Evolutionary conservation across 495 filamentous ascomycete species (phyloP).

Genomic region (Aspergillus indologenus): DNA sequence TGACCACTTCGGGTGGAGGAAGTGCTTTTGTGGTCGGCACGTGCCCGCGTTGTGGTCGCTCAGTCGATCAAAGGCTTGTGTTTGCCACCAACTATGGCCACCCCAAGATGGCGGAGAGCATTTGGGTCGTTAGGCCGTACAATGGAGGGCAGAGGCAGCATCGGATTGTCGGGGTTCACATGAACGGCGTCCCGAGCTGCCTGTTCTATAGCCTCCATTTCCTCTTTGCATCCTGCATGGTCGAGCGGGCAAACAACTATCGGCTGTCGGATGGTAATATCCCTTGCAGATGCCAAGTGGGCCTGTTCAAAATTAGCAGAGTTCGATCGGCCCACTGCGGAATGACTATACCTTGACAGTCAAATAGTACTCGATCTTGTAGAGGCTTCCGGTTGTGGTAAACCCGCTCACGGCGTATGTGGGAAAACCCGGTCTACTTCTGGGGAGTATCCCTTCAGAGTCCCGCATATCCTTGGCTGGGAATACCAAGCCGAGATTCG

Average conservation of each 20-base stretch:
- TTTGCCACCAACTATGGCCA: slow-evolving; percentile 79
- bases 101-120: slow-evolving; percentile 71
- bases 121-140: slow-evolving; percentile 72
- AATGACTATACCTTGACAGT: slow-evolving; percentile 73
- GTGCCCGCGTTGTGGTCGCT: too few relatives aligned
- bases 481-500: slow-evolving; percentile 86
- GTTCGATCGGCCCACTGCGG: not conserved
- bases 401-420: slow-evolving; percentile 86
- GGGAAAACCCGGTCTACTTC: slow-evolving; percentile 83
- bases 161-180: slow-evolving; percentile 82
- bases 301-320: slow-evolving; percentile 54
- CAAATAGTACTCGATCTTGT: slow-evolving; percentile 97
- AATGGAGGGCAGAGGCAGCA: slow-evolving; percentile 79
- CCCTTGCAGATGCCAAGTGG: slow-evolving; percentile 82
- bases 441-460: slow-evolving; percentile 79
- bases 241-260: slow-evolving; percentile 97
- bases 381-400: slow-evolving; percentile 88
- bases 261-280: slow-evolving; percentile 85
- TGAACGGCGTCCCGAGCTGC: slow-evolving; percentile 87
- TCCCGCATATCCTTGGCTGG: slow-evolving; percentile 88
- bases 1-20: not conserved
- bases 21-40: not conserved
- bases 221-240: slow-evolving; percentile 91
- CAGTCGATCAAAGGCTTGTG: slow-evolving; percentile 91
- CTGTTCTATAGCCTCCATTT: slow-evolving; percentile 96